Evolutionary conservation across 176 grass and related monocot genomes (phyloP), one percentile per base, ranked within the genome.

Genomic region (Oryza glumipatula): DNA sequence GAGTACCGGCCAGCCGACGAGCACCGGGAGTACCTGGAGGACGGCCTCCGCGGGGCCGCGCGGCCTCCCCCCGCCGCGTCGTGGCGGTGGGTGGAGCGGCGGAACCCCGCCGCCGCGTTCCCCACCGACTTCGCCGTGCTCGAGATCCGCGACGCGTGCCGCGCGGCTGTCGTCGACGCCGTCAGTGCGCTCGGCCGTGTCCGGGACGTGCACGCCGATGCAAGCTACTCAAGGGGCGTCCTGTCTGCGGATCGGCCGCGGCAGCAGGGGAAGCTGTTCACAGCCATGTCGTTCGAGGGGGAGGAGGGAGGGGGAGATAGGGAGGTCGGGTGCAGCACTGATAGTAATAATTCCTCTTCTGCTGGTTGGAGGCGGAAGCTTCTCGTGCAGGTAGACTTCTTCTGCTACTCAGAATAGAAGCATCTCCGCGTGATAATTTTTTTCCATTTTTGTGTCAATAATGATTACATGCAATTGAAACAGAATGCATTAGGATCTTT

Each of bases 81-180:
- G 26, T 99, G 96, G 93, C 90, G 72, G 38, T 99, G 96, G 96
- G 83, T 99, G 76, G 89, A 96, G 86, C 85, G 96, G 74, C 82
- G 61, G 70, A 99, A 96, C 85, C 87, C 91, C 14, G 93, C 91
- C 2, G 88, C 88, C 8, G 80, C 84, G 68, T 88, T 91, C 88
- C 91, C 96, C 16, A 98, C 96, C 32, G 96, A 98, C 75, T 98
- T 98, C 74, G 96, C 85, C 19, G 88, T 96, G 49, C 73, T 98
- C 61, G 89, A 92, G 83, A 96, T 98, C 52, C 56, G 61, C 24
- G 84, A 91, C 22, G 80, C 78, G 54, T 65, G 74, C 78, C 76
- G 93, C 22, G 73, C 52, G n/a, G 77, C 65, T 17, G 70, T 95
- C 43, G 13, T 90, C 8, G 63, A 14, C 11, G 91, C 91, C 26